phyloP scores from a whole-genome alignment of 1,284 basidiomycete species.

The Trichosporon coremiiforme region DNA sequence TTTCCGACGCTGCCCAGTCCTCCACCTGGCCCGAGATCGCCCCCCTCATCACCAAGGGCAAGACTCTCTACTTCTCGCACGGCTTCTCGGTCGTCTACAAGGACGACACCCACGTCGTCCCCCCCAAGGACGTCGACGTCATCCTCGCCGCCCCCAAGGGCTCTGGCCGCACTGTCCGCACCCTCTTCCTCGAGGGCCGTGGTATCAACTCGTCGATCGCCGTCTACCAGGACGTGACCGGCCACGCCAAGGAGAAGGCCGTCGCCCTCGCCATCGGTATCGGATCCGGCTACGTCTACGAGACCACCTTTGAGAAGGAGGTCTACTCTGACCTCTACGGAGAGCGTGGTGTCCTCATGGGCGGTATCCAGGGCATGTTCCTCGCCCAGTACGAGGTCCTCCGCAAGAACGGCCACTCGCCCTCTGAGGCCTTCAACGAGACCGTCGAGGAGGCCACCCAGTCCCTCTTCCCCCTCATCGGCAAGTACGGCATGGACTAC shows the following conservation, averaged over 20 bases:
- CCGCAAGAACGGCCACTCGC: slow-evolving; percentile 95
- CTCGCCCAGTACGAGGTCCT: slow-evolving; percentile 97
- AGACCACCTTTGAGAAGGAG: slow-evolving; percentile 99
- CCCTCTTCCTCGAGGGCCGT: slow-evolving; percentile 99
- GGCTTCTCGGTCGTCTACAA: slow-evolving; percentile 99
- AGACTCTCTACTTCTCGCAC: slow-evolving; percentile 99
- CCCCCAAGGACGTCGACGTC: slow-evolving; percentile 93
- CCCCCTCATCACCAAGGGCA: slow-evolving; percentile 96
- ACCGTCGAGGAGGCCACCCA: slow-evolving; percentile 99
- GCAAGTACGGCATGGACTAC: slow-evolving; percentile 98
- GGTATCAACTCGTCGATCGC: slow-evolving; percentile 62
- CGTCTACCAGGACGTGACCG: slow-evolving; percentile 79
- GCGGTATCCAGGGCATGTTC: slow-evolving; percentile 99
- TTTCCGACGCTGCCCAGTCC: slow-evolving; percentile 97
- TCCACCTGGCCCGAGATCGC: slow-evolving; percentile 86
- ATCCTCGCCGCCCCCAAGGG: slow-evolving; percentile 99
- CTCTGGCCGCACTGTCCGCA: slow-evolving; percentile 97
- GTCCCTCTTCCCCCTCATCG: slow-evolving; percentile 96
- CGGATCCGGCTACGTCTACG: slow-evolving; percentile 80
- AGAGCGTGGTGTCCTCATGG: slow-evolving; percentile 99
- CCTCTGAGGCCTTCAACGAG: slow-evolving; percentile 98
- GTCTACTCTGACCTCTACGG: slow-evolving; percentile 99
- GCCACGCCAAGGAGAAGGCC: slow-evolving; percentile 97
- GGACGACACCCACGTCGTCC: slow-evolving; percentile 91
- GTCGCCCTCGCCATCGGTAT: slow-evolving; percentile 91